Evolutionary conservation across 257 asterid genomes (phyloP), one percentile per base, ranked within the genome.

Genomic region (Coffea eugenioides): DNA sequence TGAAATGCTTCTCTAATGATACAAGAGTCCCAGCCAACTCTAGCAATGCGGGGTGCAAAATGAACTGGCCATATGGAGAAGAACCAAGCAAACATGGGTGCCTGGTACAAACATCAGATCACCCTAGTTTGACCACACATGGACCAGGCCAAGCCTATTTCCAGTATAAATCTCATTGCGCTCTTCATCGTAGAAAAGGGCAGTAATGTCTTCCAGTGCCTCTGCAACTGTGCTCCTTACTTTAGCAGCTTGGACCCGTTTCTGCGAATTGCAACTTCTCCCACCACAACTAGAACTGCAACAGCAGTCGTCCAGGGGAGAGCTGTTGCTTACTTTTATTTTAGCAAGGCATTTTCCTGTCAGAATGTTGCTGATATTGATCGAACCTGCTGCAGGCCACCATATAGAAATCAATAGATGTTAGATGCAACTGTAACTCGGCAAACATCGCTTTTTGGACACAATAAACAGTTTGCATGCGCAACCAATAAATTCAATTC

Each of bases 161-260:
- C 98, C 98, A 0, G 99, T 96, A 78, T 92, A 96, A 75, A 96
- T 94, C 83, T 96, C 99, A n/a, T 96, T 96, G 48, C 98, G 97
- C 73, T 96, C 99, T 87, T 96, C 99, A 46, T 96, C 96, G 13
- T 96, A 96, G 88, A 91, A 96, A 78, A 96, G 96, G 67, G 98
- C 97, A 25, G 99, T 96, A 83, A 94, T 94, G 76, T 94, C 99
- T 79, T 96, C 97, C 82, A 96, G 86, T 23, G 99, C 99, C 80
- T 96, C 98, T 5, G 91, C 96, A 31, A 88, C 97, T 1, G 88
- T 90, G 90, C 94, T 91, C 83, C 89, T 84, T 11, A 87, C 85
- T 80, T 85, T 84, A 61, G 95, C 85, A 84, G 90, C 87, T 70
- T 85, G 88, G 59, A 74, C 81, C 34, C 89, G 89, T 86, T 84